These are phyloP conservation scores for Straminergon stramineum DNA, from an alignment of 225 moss, liverwort and hornwort genomes.

Conservation along the genomic window DNA sequence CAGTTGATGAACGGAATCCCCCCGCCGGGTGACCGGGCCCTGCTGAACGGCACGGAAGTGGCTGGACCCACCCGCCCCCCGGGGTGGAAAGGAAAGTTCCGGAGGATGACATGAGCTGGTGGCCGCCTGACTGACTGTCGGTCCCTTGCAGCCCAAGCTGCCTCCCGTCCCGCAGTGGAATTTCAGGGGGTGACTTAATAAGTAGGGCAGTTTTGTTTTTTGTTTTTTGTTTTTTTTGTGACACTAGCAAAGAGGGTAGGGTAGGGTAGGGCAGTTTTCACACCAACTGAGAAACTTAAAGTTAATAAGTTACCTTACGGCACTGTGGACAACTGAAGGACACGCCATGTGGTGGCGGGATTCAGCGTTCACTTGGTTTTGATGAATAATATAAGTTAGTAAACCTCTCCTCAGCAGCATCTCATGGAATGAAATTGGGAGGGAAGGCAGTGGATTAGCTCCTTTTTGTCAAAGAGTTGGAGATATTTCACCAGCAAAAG, in stretches of 20 bases:
- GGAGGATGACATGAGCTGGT: background rate
- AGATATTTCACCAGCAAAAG: no score
- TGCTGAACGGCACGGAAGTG: background rate
- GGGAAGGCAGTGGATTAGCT: no score
- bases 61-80: background rate
- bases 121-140: background rate
- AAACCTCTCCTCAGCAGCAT: background rate
- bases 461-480: no score
- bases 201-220: no score
- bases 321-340: background rate
- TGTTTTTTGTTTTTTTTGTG: no score
- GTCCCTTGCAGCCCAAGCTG: background rate
- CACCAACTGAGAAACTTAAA: background rate
- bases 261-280: no score
- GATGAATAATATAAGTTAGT: background rate
- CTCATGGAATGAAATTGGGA: background rate
- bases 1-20: background rate
- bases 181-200: background rate
- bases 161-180: background rate
- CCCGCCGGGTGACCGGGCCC: background rate
- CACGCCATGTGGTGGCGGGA: background rate
- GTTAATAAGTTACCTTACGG: no score
- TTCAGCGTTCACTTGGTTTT: accelerated
- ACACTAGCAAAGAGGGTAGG: no score
- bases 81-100: background rate